Evolutionary conservation across 306 rosid species (phyloP).

Genomic region (Quercus cerris): DNA sequence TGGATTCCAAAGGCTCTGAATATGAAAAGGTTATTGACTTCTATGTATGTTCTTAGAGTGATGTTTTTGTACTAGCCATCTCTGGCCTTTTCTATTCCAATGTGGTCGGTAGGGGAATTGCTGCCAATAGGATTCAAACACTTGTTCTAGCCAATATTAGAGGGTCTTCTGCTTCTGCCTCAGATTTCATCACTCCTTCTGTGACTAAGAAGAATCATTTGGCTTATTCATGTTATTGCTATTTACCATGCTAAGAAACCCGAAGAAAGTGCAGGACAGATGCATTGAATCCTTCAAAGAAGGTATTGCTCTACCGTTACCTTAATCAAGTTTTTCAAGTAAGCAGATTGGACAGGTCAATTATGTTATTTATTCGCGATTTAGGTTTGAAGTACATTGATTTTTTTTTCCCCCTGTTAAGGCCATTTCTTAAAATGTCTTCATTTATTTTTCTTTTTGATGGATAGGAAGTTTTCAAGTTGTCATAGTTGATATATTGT

Average conservation of each 20-base stretch:
- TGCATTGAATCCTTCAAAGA: conserved; percentile 30
- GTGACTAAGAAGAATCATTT: conserved; percentile 87
- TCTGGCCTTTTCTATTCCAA: conserved; percentile 88
- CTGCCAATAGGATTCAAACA: conserved; percentile 65
- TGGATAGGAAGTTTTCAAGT: conserved; percentile 9
- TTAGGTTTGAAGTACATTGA: conserved; percentile 18
- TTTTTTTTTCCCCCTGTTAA: not conserved
- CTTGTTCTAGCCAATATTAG: conserved; percentile 66
- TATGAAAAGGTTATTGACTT: conserved; percentile 83
- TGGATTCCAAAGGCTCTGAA: conserved; percentile 71
- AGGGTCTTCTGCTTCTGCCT: conserved; percentile 58
- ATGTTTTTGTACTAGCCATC: conserved; percentile 84
- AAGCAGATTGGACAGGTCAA: conserved; percentile 20
- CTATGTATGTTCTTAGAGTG: conserved; percentile 69
- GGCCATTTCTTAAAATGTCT: conserved; percentile 14
- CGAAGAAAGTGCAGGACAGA: conserved; percentile 12
- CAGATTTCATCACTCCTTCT: conserved; percentile 67
- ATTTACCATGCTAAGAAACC: conserved; percentile 26
- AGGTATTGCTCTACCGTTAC: conserved; percentile 16
- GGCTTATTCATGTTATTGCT: conserved; percentile 91
- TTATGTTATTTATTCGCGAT: conserved; percentile 24
- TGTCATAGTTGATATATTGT: conserved; percentile 19
- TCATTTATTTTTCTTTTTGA: not conserved
- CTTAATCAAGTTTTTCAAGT: conserved; percentile 16
- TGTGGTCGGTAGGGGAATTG: conserved; percentile 90